Base-by-base conservation (phyloP, 164 flowering plant genomes). In the Tinospora cordifolia region DNA sequence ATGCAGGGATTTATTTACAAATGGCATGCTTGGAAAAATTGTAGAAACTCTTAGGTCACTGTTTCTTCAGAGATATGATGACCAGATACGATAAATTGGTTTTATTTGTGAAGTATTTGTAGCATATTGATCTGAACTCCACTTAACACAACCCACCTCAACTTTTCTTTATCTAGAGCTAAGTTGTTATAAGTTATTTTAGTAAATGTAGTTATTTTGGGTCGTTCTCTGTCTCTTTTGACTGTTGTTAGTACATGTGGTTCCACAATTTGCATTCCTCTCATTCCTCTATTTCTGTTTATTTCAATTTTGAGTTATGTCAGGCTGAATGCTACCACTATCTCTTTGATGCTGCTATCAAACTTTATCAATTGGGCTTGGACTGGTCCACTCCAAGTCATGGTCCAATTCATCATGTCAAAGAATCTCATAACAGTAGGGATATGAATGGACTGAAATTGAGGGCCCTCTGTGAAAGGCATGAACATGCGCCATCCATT, bases 301-400 rank as follows among this genome's bases (percentile, higher is more conserved):
- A 15, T 9, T 67, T 67, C 66, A 59, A 47, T 68, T 12, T 25
- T 54, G 47, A 64, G 34, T 57, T 64, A 3, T 75, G 75, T 76
- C 90, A 90, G 96, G 92, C 99, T 75, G 95, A 91, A 75, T 87
- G 96, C 72, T 92, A 91, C 73, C 97, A 88, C 80, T 91, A 87
- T 79, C 88, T 91, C 59, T 92, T 91, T 81, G 98, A 92, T 77
- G 98, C 97, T 83, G 96, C 97, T 51, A 81, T 92, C 81, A 91
- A 87, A 77, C 97, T 95, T 74, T 78, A 87, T 75, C 93, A 90
- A 70, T 66, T 90, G 72, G 99, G 98, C 39, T 64, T 92, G 71
- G 95, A 92, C 78, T 88, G 87, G 82, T 79, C 93, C 44, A 87
- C 90, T 58, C 96, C 96, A 62, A 75, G 77, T 49, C 97, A 91